Conservation (phyloP, 2,329 filamentous ascomycete species). For the Clonostachys sp. region DNA sequence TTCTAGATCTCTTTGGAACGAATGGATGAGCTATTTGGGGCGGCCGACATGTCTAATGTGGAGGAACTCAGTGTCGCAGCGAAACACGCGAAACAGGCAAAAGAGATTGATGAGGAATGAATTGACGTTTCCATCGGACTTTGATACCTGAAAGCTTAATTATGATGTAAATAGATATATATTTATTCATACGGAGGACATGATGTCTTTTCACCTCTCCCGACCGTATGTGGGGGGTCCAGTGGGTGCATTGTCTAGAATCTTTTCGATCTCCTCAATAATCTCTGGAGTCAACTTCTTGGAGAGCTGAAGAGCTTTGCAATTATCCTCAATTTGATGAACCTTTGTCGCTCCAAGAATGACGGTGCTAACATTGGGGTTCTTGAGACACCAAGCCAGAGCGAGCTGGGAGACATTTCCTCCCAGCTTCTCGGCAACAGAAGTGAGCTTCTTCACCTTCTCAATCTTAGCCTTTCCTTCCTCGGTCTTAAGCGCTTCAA, state of each 20-base stretch:
- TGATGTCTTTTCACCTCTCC: too few relatives aligned
- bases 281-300: constrained; percentile 56
- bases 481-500: constrained; percentile 41
- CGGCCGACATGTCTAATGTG: constrained; percentile 7
- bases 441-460: constrained; percentile 53
- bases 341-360: constrained; percentile 55
- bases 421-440: constrained; percentile 61
- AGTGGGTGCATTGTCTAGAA: constrained; percentile 43
- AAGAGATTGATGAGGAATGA: too few relatives aligned
- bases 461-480: constrained; percentile 51
- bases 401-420: constrained; percentile 49
- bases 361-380: constrained; percentile 55
- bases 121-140: too few relatives aligned
- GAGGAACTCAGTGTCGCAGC: constrained; percentile 5
- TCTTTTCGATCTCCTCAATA: constrained; percentile 53
- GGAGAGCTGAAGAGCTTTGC: constrained; percentile 44
- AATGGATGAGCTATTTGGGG: constrained; percentile 22
- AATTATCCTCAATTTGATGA: constrained; percentile 57
- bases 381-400: constrained; percentile 59
- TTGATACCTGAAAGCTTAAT: too few relatives aligned
- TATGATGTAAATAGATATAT: too few relatives aligned
- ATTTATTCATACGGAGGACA: too few relatives aligned
- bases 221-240: too few relatives aligned
- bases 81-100: constrained; percentile 1
- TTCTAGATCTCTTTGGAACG: constrained; percentile 11